Base-by-base conservation (phyloP, 2,329 filamentous ascomycete genomes). In the Trichoderma aggressivum region DNA sequence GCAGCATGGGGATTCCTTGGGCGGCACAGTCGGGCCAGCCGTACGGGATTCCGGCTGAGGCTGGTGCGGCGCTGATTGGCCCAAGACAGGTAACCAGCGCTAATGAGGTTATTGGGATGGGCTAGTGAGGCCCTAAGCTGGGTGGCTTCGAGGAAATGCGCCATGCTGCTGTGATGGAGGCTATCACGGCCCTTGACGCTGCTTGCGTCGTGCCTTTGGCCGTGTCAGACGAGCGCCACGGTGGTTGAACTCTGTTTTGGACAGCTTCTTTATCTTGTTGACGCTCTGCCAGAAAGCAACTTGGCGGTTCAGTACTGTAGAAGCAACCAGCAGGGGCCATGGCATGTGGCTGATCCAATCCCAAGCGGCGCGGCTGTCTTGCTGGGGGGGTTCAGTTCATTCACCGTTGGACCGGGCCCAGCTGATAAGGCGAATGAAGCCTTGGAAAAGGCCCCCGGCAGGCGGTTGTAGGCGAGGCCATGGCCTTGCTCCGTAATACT, bases 51-150 rank as follows among this genome's bases (percentile, higher is more conserved):
- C 55, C 65, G 65, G 65, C 55, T 11, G 56, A 53, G 21, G 56
- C 56, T 53, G 56, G 66, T 61, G 66, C 56, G 11, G 16, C 26
- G 39, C 39, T 69, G 56, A 61, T 61, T 69, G 66, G 66, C 39
- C n/a, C 26, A 21, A 43, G 39, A 69, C 26, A 14, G 18, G 58
- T 18, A 69, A 24, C 30, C 55, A 18, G 21, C 28, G 39, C 56
- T 53, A 39, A 36, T 26, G 30, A n/a, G 55, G 39, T 59, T 68
- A 47, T 24, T 68, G 34, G 36, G 55, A 34, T 66, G 63, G 53
- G 34, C 65, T 60, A 68, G 55, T 6, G 28, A 39, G n/a, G 55
- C 21, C 50, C 39, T 34, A 59, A 43, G 50, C n/a, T 58, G 21
- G 32, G 66, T 21, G 50, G 66, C 24, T 50, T 69, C 39, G 39